Conservation (phyloP, 176 grass and related monocot genomes). For the Zoysia pacifica region DNA sequence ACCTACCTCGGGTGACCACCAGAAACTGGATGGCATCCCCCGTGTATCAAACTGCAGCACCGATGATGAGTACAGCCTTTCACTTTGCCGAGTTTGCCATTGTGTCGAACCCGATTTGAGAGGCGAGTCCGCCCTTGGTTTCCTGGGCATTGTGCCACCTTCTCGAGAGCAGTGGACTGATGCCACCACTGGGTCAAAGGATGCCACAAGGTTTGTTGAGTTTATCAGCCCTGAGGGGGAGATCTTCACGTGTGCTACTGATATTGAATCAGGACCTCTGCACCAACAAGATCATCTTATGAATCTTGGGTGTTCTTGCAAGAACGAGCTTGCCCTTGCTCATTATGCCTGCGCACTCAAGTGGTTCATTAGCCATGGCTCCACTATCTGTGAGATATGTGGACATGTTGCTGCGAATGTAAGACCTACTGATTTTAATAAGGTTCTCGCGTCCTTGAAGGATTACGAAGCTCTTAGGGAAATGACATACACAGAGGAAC, state of each 20-base stretch:
- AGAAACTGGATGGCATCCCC: constrained; percentile 19
- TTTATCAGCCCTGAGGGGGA: constrained; percentile 82
- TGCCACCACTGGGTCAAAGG: constrained; percentile 4
- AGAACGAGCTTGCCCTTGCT: constrained; percentile 77
- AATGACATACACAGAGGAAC: constrained; percentile 68
- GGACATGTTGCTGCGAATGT: constrained; percentile 64
- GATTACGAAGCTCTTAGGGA: constrained; percentile 73
- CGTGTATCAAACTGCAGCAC: constrained; percentile 64
- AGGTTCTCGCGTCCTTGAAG: constrained; percentile 76
- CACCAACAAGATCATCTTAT: constrained; percentile 58
- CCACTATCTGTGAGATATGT: constrained; percentile 84
- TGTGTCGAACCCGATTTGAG: constrained; percentile 70
- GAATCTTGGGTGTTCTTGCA: constrained; percentile 88
- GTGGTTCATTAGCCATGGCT: constrained; percentile 93
- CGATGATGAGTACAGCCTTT: constrained; percentile 55
- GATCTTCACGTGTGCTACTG: constrained; percentile 70
- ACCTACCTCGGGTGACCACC: constrained; percentile 33
- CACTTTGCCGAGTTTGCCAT: constrained; percentile 82
- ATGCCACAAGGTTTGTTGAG: constrained; percentile 40
- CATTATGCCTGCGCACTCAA: constrained; percentile 93
- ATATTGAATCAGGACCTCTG: constrained; percentile 68
- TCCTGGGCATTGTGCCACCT: constrained; percentile 64
- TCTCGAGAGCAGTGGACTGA: constrained; percentile 23
- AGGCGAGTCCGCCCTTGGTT: constrained; percentile 67
- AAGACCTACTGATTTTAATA: constrained; percentile 68